Evolutionary conservation across 2,329 filamentous ascomycete genomes (phyloP), one percentile per base, ranked within the genome.

Genomic region (Trichoderma atroviride): DNA sequence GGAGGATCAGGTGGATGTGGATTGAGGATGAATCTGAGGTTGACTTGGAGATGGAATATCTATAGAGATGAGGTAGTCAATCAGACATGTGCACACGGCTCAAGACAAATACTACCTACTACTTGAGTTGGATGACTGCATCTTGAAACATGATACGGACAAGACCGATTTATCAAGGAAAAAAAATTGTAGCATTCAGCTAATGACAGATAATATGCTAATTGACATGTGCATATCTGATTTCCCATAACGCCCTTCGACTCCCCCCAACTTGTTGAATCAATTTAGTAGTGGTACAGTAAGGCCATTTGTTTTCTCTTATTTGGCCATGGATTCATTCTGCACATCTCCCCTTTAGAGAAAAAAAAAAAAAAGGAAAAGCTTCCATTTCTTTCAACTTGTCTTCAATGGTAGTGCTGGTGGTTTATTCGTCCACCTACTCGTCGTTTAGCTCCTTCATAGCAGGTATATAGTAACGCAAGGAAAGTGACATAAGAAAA

Each of bases 381-480:
- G 22, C 31, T 67, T 22, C n/a, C 19, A 27, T 61, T 6, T 14
- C 57, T 43, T 22, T 14, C 4, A 56, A 33, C 43, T 66, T 35
- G 13, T 14, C 22, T 66, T 55, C 22, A 57, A 50, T 24, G 52
- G 24, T 55, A 50, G 11, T 66, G 62, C 5, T 29, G 37, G 29
- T 50, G 53, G 37, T 7, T 10, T 35, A 29, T 7, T 13, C 14
- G 7, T 55, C n/a, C 29, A 47, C 62, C 27, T 33, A 67, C 27
- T 59, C 11, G 55, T 67, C 64, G 37, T 50, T 57, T 31, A 67
- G 40, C 55, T 29, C 58, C 27, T 50, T 52, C 61, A 43, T 55
- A n/a, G 40, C 50, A 55, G 61, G 53, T 67, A 50, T 52, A 66
- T 29, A 43, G 40, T 66, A 52, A 67, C 64, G 55, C 64, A 67